These are phyloP conservation scores for Linum trigynum DNA, from an alignment of 345 rosid species.

Conservation along the genomic window DNA sequence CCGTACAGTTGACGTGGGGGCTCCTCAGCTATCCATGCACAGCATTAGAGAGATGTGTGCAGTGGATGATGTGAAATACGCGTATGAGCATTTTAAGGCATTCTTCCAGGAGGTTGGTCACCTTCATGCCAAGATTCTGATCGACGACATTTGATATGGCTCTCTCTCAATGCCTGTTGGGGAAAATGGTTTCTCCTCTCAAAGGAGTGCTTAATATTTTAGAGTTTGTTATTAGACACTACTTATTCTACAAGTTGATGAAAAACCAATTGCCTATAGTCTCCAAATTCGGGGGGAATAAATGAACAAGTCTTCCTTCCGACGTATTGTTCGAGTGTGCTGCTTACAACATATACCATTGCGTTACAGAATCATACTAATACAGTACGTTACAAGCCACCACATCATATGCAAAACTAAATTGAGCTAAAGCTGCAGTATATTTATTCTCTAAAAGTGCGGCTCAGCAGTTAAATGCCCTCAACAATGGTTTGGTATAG, in stretches of 20 bases:
- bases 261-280: too few species aligned
- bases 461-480: neutral
- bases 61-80: slow-evolving; percentile 63
- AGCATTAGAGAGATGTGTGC: slow-evolving; percentile 97
- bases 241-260: too few species aligned
- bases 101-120: slow-evolving; percentile 57
- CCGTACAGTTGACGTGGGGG: slow-evolving; percentile 91
- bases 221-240: too few species aligned
- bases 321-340: too few species aligned
- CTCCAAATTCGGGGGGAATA: too few species aligned
- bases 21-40: slow-evolving; percentile 96
- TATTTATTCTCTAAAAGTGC: neutral
- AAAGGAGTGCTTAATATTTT: too few species aligned
- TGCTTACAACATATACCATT: too few species aligned
- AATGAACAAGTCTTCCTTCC: too few species aligned
- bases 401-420: too few species aligned
- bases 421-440: neutral
- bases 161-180: neutral
- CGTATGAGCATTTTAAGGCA: slow-evolving; percentile 91
- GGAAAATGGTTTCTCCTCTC: too few species aligned
- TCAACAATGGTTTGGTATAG: neutral
- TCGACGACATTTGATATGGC: slow-evolving; percentile 27
- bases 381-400: too few species aligned
- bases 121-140: slow-evolving; percentile 56
- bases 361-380: too few species aligned